Evolutionary conservation across 768 basidiomycete species (phyloP).

Genomic region (Macrolepiota albuminosa): DNA sequence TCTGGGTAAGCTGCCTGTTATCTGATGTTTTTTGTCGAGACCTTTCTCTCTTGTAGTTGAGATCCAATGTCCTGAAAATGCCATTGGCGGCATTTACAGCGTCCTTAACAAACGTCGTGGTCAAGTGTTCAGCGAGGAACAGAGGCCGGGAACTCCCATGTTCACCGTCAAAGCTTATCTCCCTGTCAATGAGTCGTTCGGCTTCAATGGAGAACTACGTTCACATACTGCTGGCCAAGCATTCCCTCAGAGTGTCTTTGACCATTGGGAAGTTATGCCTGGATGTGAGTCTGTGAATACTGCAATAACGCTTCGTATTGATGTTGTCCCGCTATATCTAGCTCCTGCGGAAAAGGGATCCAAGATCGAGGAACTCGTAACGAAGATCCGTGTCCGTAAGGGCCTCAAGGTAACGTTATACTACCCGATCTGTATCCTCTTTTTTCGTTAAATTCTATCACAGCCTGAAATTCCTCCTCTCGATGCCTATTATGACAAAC

Average conservation of each 20-base stretch:
- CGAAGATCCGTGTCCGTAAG: slow-evolving; percentile 82
- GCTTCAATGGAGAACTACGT: slow-evolving; percentile 96
- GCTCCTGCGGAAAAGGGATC: slow-evolving; percentile 86
- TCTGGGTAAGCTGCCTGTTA: slow-evolving; percentile 54
- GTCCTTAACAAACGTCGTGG: slow-evolving; percentile 95
- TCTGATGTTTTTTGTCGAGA: neutral
- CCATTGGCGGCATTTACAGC: slow-evolving; percentile 97
- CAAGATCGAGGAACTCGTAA: slow-evolving; percentile 86
- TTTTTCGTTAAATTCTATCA: slow-evolving; percentile 2
- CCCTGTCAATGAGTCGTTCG: slow-evolving; percentile 90
- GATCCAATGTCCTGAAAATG: slow-evolving; percentile 97
- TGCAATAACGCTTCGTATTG: neutral
- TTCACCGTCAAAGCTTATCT: slow-evolving; percentile 98
- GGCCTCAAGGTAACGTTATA: slow-evolving; percentile 77
- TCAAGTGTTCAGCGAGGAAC: slow-evolving; percentile 98
- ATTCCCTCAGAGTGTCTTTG: slow-evolving; percentile 95
- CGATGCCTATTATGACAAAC: slow-evolving; percentile 92
- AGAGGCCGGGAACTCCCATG: slow-evolving; percentile 96
- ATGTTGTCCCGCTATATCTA: slow-evolving; percentile 15
- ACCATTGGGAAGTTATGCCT: slow-evolving; percentile 87
- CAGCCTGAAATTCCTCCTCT: slow-evolving; percentile 85
- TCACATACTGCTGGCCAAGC: slow-evolving; percentile 93
- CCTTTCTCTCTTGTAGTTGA: slow-evolving; percentile 54
- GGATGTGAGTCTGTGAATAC: slow-evolving; percentile 51
- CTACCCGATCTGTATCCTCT: neutral